Evolutionary conservation across 306 rosid species (phyloP).

Genomic region (Calophaca sinica): DNA sequence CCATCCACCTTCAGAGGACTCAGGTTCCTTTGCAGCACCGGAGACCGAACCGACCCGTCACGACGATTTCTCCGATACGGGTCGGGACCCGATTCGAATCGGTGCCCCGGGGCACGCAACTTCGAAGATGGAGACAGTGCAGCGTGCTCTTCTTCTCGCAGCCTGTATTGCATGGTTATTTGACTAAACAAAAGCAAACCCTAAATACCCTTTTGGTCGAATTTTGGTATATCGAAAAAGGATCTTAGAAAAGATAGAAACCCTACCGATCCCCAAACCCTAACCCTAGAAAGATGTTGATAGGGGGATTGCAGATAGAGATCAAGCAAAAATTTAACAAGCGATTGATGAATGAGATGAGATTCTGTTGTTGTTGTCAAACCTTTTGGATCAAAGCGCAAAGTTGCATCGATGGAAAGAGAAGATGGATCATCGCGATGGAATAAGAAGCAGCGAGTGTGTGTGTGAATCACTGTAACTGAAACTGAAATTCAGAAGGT

Average conservation of each 20-base stretch:
- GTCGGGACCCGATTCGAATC: constrained; percentile 20
- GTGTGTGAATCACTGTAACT: background rate
- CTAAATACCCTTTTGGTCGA: constrained; percentile 39
- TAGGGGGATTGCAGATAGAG: constrained; percentile 32
- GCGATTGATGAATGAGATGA: constrained; percentile 29
- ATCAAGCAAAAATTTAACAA: constrained; percentile 42
- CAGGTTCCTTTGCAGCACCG: constrained; percentile 56
- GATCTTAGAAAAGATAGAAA: constrained; percentile 18
- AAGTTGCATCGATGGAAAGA: constrained; percentile 36
- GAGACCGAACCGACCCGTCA: constrained; percentile 53
- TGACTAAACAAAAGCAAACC: constrained; percentile 44
- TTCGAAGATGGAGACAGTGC: constrained; percentile 51
- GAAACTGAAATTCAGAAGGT: constrained; percentile 8
- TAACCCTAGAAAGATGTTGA: constrained; percentile 47
- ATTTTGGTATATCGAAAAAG: constrained; percentile 20
- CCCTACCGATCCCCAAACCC: constrained; percentile 45
- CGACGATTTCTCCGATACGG: constrained; percentile 48
- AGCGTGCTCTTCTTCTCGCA: constrained; percentile 63
- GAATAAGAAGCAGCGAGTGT: too few relatives aligned
- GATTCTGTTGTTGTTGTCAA: constrained; percentile 45
- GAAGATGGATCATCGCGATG: background rate
- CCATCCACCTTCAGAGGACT: constrained; percentile 65
- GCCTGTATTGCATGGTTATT: constrained; percentile 65
- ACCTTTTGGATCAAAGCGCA: constrained; percentile 50
- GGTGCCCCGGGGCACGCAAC: constrained; percentile 43